Conservation (phyloP, 352 stramenopile species). For the Phytophthora pini region DNA sequence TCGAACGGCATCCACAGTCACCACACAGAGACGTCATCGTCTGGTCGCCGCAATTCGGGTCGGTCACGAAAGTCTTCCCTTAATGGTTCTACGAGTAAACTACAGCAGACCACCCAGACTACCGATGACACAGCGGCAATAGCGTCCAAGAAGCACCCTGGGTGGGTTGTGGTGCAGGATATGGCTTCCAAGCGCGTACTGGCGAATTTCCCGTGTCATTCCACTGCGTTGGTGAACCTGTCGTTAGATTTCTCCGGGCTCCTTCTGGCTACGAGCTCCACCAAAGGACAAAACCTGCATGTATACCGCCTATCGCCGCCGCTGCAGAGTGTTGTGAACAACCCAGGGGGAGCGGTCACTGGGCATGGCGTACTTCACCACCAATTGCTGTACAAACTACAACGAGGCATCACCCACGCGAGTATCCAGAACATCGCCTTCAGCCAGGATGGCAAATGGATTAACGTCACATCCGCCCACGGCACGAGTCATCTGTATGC, state of each 20-base stretch:
- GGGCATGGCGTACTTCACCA: slow-evolving; percentile 32
- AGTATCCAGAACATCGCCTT: slow-evolving; percentile 86
- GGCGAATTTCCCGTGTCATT: slow-evolving; percentile 80
- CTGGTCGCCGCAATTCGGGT: slow-evolving; percentile 14
- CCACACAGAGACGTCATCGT: slow-evolving; percentile 23
- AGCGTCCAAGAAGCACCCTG: slow-evolving; percentile 42
- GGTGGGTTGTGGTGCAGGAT: slow-evolving; percentile 78
- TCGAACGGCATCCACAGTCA: slow-evolving; percentile 15
- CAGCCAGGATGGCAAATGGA: slow-evolving; percentile 87
- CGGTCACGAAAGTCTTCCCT: slow-evolving; percentile 24
- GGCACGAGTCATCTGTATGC: slow-evolving; percentile 89
- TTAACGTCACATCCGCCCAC: slow-evolving; percentile 85
- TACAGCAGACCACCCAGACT: slow-evolving; percentile 8
- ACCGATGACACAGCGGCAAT: slow-evolving; percentile 20
- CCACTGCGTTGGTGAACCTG: slow-evolving; percentile 72
- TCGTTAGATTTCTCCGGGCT: slow-evolving; percentile 81
- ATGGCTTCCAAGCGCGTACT: slow-evolving; percentile 67
- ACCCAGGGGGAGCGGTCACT: slow-evolving; percentile 17
- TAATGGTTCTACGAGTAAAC: slow-evolving; percentile 17
- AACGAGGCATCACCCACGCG: slow-evolving; percentile 87
- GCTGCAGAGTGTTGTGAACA: slow-evolving; percentile 47
- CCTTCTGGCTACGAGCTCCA: slow-evolving; percentile 81
- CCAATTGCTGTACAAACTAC: slow-evolving; percentile 86
- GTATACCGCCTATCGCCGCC: slow-evolving; percentile 80
- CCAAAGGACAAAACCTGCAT: slow-evolving; percentile 88